Evolutionary conservation across 805 yeast species (phyloP).

Genomic region (Starmera quercuum): DNA sequence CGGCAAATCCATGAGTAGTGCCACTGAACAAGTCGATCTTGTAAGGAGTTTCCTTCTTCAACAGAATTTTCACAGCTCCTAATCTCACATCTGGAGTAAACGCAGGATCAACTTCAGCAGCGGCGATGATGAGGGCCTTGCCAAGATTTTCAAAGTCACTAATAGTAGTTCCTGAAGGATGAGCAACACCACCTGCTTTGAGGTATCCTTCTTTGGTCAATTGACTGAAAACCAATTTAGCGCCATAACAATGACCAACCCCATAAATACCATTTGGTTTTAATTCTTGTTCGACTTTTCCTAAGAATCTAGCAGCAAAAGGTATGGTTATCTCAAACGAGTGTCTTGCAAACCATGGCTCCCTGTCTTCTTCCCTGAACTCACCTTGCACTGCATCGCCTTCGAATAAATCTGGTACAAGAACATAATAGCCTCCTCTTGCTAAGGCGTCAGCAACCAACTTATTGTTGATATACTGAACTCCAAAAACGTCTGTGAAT

Average conservation of each 20-base stretch:
- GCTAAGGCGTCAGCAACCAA: slow-evolving; percentile 60
- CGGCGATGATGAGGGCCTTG: slow-evolving; percentile 57
- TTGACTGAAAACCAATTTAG: slow-evolving; percentile 49
- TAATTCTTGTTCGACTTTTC: slow-evolving; percentile 31
- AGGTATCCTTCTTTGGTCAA: slow-evolving; percentile 25
- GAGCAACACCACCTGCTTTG: slow-evolving; percentile 64
- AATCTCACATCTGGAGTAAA: slow-evolving; percentile 57
- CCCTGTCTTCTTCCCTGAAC: slow-evolving; percentile 11
- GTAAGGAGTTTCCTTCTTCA: slow-evolving; percentile 41
- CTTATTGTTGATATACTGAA: slow-evolving; percentile 41
- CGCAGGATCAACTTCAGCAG: slow-evolving; percentile 57
- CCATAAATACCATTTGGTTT: slow-evolving; percentile 42
- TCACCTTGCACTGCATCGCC: slow-evolving; percentile 32
- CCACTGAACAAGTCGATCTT: slow-evolving; percentile 52
- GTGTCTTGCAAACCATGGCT: slow-evolving; percentile 47
- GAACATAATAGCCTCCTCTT: slow-evolving; percentile 47
- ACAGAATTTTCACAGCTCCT: slow-evolving; percentile 48
- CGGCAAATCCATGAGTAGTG: slow-evolving; percentile 66
- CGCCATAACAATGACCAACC: slow-evolving; percentile 79
- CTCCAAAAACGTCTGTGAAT: slow-evolving; percentile 60
- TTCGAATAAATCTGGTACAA: slow-evolving; percentile 61
- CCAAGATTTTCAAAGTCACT: slow-evolving; percentile 53
- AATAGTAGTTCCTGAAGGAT: slow-evolving; percentile 62
- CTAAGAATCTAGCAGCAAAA: slow-evolving; percentile 37
- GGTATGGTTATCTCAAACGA: slow-evolving; percentile 31